Conservation (phyloP, 2,329 filamentous ascomycete species). For the Blastomyces parvus region DNA sequence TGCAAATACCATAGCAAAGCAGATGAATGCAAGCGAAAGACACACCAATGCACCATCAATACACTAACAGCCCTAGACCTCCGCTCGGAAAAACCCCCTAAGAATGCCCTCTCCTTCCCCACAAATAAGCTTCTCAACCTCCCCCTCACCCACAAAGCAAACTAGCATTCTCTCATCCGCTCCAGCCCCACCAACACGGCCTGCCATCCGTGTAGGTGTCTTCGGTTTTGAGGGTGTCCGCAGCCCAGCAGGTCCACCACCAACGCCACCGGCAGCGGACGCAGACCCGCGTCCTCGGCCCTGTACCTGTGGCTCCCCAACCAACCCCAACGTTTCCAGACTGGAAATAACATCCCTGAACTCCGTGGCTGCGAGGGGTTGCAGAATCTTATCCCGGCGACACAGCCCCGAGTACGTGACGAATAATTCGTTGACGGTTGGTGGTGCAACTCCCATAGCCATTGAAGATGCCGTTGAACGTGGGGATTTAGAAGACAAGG, state of each 20-base stretch:
- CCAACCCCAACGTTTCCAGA: conserved; percentile 75
- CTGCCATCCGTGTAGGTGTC: neutral
- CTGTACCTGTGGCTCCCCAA: conserved; percentile 57
- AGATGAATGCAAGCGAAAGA: neutral
- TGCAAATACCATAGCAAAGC: neutral
- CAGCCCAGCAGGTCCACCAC: neutral
- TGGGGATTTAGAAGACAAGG: conserved; percentile 54
- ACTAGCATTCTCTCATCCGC: conserved; percentile 69
- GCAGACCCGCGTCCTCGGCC: conserved; percentile 41
- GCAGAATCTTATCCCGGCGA: conserved; percentile 76
- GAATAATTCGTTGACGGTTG: conserved; percentile 75
- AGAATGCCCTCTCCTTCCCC: conserved; percentile 44
- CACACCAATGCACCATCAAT: conserved; percentile 8
- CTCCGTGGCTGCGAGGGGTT: conserved; percentile 81
- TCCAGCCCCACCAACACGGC: neutral
- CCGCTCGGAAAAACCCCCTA: conserved; percentile 30
- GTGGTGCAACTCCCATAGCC: conserved; percentile 46
- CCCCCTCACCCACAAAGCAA: conserved; percentile 69
- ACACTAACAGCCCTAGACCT: conserved; percentile 15
- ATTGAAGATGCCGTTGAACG: conserved; percentile 27
- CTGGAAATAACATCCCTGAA: conserved; percentile 89
- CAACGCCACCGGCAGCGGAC: neutral
- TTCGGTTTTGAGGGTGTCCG: conserved; percentile 30
- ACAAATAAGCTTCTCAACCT: conserved; percentile 60
- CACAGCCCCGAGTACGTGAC: conserved; percentile 76